phyloP scores from a whole-genome alignment of 176 grass and related monocot genomes.

The Aegilops sharonensis region DNA sequence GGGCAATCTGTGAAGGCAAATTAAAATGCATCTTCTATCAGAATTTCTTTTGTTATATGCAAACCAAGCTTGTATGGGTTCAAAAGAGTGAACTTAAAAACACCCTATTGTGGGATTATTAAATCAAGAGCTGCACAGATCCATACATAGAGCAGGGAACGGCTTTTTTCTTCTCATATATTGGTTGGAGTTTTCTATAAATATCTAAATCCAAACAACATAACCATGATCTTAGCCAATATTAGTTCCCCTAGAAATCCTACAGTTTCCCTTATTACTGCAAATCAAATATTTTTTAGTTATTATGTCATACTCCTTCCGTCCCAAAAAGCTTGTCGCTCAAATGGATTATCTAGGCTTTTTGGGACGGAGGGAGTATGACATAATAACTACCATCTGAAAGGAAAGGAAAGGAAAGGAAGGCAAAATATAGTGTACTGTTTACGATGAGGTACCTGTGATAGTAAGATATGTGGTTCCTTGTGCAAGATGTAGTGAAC shows the following conservation, averaged over 20 bases:
- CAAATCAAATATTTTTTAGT: too few species aligned
- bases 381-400: background rate
- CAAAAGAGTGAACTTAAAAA: background rate
- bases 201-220: background rate
- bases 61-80: background rate
- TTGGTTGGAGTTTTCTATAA: background rate
- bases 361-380: too few species aligned
- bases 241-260: background rate
- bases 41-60: background rate
- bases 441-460: slow-evolving; percentile 62
- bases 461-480: slow-evolving; percentile 79
- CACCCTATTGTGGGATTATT: background rate
- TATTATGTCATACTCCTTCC: too few species aligned
- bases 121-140: background rate
- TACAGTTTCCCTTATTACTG: background rate
- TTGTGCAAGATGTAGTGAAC: slow-evolving; percentile 58
- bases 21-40: background rate
- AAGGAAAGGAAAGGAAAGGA: background rate
- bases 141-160: background rate
- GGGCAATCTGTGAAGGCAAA: slow-evolving; percentile 59
- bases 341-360: too few species aligned
- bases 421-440: background rate
- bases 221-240: background rate
- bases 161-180: background rate
- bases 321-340: too few species aligned